These are phyloP conservation scores for Solanum aculeatissimum DNA, from an alignment of 305 asterid genomes.

Conservation along the genomic window DNA sequence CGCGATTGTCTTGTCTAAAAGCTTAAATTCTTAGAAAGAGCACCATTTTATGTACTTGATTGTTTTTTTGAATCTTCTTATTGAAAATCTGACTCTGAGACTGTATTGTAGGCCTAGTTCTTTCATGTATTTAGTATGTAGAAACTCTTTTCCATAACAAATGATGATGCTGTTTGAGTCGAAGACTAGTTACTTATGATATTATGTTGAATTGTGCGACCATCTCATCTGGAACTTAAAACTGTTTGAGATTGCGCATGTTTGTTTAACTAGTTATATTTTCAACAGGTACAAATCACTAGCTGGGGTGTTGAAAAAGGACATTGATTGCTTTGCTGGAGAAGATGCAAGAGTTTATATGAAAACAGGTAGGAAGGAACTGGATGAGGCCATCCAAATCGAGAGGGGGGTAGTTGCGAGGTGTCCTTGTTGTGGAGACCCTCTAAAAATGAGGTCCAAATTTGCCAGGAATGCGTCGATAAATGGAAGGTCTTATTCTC, in stretches of 20 bases:
- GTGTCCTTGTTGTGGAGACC: slow-evolving; percentile 85
- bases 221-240: background rate
- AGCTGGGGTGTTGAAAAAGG: slow-evolving; percentile 60
- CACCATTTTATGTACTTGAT: background rate
- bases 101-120: background rate
- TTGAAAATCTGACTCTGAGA: background rate
- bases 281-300: slow-evolving; percentile 43
- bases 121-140: background rate
- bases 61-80: background rate
- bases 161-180: background rate
- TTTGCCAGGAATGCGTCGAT: slow-evolving; percentile 37
- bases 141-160: background rate
- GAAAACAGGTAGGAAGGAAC: slow-evolving; percentile 31
- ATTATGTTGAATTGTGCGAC: background rate
- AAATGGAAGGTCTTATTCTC: slow-evolving; percentile 7
- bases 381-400: slow-evolving; percentile 14
- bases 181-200: background rate
- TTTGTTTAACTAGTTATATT: background rate
- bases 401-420: slow-evolving; percentile 16
- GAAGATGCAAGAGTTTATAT: slow-evolving; percentile 20
- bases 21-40: background rate
- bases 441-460: slow-evolving; percentile 28
- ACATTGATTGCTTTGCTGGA: slow-evolving; percentile 29
- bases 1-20: background rate
- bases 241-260: background rate